Evolutionary conservation across 2,329 filamentous ascomycete species (phyloP).

Genomic region (Dactylonectria estremocensis): DNA sequence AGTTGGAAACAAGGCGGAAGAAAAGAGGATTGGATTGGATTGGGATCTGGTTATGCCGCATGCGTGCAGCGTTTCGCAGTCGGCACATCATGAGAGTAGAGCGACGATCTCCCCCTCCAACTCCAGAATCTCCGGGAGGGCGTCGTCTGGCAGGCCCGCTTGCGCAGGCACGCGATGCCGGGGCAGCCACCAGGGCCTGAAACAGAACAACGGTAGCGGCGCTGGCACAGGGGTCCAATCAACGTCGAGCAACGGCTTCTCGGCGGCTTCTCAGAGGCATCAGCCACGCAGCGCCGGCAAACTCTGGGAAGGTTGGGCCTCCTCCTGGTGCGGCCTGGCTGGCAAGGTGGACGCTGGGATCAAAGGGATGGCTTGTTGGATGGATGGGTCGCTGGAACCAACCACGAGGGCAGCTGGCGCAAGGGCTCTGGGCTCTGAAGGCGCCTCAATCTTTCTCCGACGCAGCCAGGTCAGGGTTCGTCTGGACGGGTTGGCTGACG

Average conservation of each 20-base stretch:
- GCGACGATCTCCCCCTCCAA: slow-evolving; percentile 19
- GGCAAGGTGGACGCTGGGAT: slow-evolving; percentile 16
- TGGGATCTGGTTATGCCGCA: slow-evolving; percentile 4
- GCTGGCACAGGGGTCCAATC: slow-evolving; percentile 33
- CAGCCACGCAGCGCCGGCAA: slow-evolving; percentile 31
- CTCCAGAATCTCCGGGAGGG: slow-evolving; percentile 21
- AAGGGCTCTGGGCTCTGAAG: slow-evolving; percentile 21
- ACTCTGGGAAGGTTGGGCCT: slow-evolving; percentile 36
- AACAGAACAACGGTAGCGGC: slow-evolving; percentile 43
- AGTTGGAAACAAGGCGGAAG: background rate
- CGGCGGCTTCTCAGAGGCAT: slow-evolving; percentile 32
- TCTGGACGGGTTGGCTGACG: slow-evolving; percentile 11
- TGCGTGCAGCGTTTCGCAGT: slow-evolving; percentile 14
- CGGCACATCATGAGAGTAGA: slow-evolving; percentile 12
- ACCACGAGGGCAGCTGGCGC: slow-evolving; percentile 25
- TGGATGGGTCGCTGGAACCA: slow-evolving; percentile 14
- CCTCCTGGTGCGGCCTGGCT: slow-evolving; percentile 22
- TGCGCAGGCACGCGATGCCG: slow-evolving; percentile 34
- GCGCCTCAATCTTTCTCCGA: slow-evolving; percentile 39
- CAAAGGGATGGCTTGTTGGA: slow-evolving; percentile 11
- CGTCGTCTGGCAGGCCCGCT: slow-evolving; percentile 34
- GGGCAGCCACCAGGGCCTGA: slow-evolving; percentile 40
- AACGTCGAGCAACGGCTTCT: slow-evolving; percentile 21
- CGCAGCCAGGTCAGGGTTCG: slow-evolving; percentile 35
- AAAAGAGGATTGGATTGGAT: slow-evolving; percentile 8